Evolutionary conservation across 2,329 filamentous ascomycete genomes (phyloP).

Genomic region (Fusarium palustre): DNA sequence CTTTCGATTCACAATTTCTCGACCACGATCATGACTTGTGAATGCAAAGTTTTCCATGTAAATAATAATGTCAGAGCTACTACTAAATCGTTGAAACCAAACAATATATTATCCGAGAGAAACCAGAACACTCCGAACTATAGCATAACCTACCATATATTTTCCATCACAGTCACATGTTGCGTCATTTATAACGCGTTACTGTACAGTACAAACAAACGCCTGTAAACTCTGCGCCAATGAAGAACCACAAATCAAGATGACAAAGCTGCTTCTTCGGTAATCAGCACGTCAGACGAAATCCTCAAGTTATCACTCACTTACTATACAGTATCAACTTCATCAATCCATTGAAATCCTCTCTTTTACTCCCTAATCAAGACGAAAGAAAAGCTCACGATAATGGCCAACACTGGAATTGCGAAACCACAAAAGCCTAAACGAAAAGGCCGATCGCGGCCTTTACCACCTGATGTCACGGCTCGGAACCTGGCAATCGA

Average conservation of each 20-base stretch:
- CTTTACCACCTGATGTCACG: slow-evolving; percentile 19
- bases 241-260: background rate
- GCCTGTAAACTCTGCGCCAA: background rate
- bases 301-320: background rate
- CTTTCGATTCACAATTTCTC: background rate
- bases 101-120: background rate
- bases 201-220: background rate
- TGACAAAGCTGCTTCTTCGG: background rate
- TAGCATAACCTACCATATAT: background rate
- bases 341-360: background rate
- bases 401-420: background rate
- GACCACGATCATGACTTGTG: background rate
- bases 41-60: background rate
- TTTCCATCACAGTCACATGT: background rate
- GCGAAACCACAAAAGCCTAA: background rate
- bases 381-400: background rate
- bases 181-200: background rate
- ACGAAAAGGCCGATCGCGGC: slow-evolving; percentile 15
- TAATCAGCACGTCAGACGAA: slow-evolving; percentile 12
- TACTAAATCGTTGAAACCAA: background rate
- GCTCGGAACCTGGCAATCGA: slow-evolving; percentile 25
- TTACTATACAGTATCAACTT: background rate
- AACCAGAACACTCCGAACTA: background rate
- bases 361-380: background rate
- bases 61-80: background rate